Evolutionary conservation across 108 stramenopile species (phyloP), one percentile per base, ranked within the genome.

Genomic region (Craspedostauros australis): DNA sequence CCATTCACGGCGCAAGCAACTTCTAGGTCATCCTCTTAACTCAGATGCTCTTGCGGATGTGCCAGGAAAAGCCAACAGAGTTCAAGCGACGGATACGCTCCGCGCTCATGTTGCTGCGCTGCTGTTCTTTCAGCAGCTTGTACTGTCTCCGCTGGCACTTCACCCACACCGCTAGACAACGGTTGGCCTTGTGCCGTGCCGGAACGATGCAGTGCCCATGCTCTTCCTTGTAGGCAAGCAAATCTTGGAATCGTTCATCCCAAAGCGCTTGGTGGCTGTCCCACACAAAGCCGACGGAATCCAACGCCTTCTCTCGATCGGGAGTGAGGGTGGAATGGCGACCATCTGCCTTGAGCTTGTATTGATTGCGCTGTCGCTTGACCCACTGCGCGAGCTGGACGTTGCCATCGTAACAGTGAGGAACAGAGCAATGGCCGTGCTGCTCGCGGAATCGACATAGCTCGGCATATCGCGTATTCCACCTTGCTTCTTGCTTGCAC

Each of bases 201-300:
- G 70, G 70, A 19, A 71, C 70, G 34, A 64, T 71, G 37, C 65
- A 60, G 49, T 66, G 59, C 6, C 65, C 65, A 6, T 43, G 8
- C 4, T 46, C 26, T 25, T 37, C 22, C 9, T 34, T 22, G 51
- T 46, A 73, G 0, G 46, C 19, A 5, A 27, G 39, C 25, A 73
- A 48, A 4, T 57, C 64, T 11, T 41, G 12, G 15, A 65, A 58
- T 26, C 44, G 30, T 22, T 61, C 54, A 16, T 39, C 34, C 72
- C 72, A 73, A 22, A 27, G 40, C 31, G 33, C 18, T 11, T 30
- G 43, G 7, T 73, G 72, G 22, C 54, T 53, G 34, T 70, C 67
- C 79, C 79, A 85, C 19, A 71, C 53, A 52, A 85, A 85, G 8
- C 66, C 76, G 36, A 78, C 33, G 2, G 42, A 39, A 28, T 77